phyloP scores from a whole-genome alignment of 805 yeast species.

The Pichia pseudocactophila region DNA sequence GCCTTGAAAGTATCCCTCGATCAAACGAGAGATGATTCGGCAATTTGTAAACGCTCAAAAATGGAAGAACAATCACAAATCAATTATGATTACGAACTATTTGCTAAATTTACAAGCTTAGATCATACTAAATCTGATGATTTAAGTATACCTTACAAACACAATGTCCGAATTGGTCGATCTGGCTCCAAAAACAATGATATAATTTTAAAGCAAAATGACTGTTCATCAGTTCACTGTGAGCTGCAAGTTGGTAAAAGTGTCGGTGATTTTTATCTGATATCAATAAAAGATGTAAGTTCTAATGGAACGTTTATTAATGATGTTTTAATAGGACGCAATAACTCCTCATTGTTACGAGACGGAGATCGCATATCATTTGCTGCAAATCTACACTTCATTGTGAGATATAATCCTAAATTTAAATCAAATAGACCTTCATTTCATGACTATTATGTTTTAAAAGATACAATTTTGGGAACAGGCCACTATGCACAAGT shows the following conservation, averaged over 20 bases:
- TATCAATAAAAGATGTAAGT: slow-evolving; percentile 46
- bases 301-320: slow-evolving; percentile 65
- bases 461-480: slow-evolving; percentile 52
- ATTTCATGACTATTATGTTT: slow-evolving; percentile 47
- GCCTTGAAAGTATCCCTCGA: slow-evolving; percentile 5
- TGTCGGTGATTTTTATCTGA: slow-evolving; percentile 31
- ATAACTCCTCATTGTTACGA: slow-evolving; percentile 39
- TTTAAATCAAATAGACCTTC: slow-evolving; percentile 22
- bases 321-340: slow-evolving; percentile 42
- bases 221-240: slow-evolving; percentile 62
- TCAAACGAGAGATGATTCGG: no score
- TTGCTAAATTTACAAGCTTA: slow-evolving; percentile 12
- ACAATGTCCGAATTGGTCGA: slow-evolving; percentile 19
- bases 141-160: slow-evolving; percentile 4
- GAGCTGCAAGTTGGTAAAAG: slow-evolving; percentile 29
- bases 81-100: neutral
- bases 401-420: slow-evolving; percentile 18
- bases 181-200: slow-evolving; percentile 38
- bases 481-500: slow-evolving; percentile 80
- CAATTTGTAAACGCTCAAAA: neutral
- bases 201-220: slow-evolving; percentile 34
- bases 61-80: neutral
- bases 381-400: slow-evolving; percentile 31
- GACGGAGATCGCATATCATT: slow-evolving; percentile 58
- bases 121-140: slow-evolving; percentile 6